Evolutionary conservation across 495 filamentous ascomycete species (phyloP), one percentile per base, ranked within the genome.

Genomic region (Cetradonia linearis): DNA sequence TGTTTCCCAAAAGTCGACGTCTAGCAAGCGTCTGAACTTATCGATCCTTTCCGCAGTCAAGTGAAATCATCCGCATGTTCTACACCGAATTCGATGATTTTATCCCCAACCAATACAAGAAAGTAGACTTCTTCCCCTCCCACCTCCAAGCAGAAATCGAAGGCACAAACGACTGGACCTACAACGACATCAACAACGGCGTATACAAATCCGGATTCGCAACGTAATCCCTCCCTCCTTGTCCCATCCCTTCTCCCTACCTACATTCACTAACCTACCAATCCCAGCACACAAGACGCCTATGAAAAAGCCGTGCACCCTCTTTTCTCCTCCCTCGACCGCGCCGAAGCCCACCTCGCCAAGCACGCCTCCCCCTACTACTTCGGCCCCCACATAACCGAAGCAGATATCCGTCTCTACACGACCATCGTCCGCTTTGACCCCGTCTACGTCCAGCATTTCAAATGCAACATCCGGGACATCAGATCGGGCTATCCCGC

Each of bases 401-500:
- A 96, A 75, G 83, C 83, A 0, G 91, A 96, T 72, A 79, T 96
- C 56, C 74, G 90, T 23, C 76, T 93, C 33, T 93, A 82, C 75
- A 87, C 88, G 3, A 95, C 90, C 6, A 84, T 95, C 52, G 73
- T 92, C 59, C 81, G 90, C 36, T 95, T 95, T 73, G 90, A 95
- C 66, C 77, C 82, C 14, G 88, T 93, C 44, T 95, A 95, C 66
- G 89, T 94, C 5, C 89, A 93, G 77, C 88, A 94, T 71, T 96
- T 96, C 77, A 95, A 95, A 76, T 91, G 86, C 69, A 96, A 96
- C 69, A 70, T 95, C 42, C 78, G 84, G 9, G 88, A 89, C 72
- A 94, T 96, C 59, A 74, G 91, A 3, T 82, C 80, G 27, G 89
- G 88, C 7, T 92, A 83, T 66, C 86, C 86, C 30, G 72, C 75